Conservation (phyloP, 257 asterid genomes). For the Verbascum thapsus region DNA sequence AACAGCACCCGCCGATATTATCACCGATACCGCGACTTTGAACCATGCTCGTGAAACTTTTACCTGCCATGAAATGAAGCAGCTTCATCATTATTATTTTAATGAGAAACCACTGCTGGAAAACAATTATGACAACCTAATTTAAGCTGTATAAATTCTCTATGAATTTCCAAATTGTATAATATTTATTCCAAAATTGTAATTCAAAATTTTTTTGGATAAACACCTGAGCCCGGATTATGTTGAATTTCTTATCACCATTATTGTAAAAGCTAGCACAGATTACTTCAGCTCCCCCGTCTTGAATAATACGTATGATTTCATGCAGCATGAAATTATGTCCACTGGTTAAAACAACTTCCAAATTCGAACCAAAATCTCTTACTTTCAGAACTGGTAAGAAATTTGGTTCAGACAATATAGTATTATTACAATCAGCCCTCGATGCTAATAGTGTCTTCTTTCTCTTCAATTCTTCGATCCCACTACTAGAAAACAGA, state of each 20-base stretch:
- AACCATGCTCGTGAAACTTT: constrained; percentile 20
- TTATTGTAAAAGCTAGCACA: constrained; percentile 23
- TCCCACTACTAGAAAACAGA: no score
- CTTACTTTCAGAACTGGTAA: constrained; percentile 33
- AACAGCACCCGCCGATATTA: no score
- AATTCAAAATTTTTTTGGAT: neutral
- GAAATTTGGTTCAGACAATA: neutral
- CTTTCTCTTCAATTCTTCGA: constrained; percentile 36
- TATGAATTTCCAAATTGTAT: no score
- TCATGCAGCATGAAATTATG: constrained; percentile 30
- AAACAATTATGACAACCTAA: no score
- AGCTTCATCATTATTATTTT: neutral
- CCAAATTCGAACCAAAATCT: constrained; percentile 40
- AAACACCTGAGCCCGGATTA: constrained; percentile 46
- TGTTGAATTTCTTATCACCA: constrained; percentile 28
- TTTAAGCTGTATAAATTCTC: no score
- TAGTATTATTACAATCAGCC: no score
- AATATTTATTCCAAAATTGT: no score
- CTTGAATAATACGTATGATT: constrained; percentile 35
- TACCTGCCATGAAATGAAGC: constrained; percentile 7
- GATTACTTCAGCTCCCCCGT: constrained; percentile 50
- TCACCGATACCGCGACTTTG: no score
- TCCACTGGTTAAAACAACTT: constrained; percentile 43
- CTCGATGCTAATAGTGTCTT: constrained; percentile 20
- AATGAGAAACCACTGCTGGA: no score